Conservation (phyloP, 176 grass and related monocot species). For the Aegilops sharonensis region DNA sequence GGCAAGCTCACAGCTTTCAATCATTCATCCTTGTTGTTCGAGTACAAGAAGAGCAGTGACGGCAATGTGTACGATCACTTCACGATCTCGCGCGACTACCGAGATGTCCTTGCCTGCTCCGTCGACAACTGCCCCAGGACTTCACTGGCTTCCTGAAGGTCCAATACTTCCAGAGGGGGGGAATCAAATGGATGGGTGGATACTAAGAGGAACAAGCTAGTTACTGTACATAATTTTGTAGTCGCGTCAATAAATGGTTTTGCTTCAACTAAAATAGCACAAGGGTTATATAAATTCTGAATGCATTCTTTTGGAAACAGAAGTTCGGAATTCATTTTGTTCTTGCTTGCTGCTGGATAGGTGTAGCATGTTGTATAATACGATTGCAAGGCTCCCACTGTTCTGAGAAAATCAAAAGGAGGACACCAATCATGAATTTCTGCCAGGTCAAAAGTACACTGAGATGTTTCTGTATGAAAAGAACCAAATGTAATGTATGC, state of each 20-base stretch:
- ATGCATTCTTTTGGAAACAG: background rate
- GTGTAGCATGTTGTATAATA: background rate
- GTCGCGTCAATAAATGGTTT: constrained; percentile 13
- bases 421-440: background rate
- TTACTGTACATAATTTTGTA: constrained; percentile 12
- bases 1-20: constrained; percentile 86
- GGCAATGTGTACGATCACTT: constrained; percentile 71
- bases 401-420: background rate
- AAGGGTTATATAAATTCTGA: background rate
- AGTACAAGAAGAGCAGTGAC: constrained; percentile 87
- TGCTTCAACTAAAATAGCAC: background rate
- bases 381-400: background rate
- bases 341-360: background rate
- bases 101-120: constrained; percentile 49
- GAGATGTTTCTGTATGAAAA: too few species aligned
- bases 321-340: background rate
- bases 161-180: background rate
- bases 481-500: too few species aligned
- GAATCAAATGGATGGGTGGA: background rate
- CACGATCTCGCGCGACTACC: constrained; percentile 65
- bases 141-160: constrained; percentile 49
- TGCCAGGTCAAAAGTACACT: background rate
- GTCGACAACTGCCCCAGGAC: constrained; percentile 53
- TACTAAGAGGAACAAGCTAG: background rate
- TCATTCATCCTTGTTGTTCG: constrained; percentile 55